Evolutionary conservation across 2,329 filamentous ascomycete species (phyloP).

Genomic region (Exophiala alcalophila): DNA sequence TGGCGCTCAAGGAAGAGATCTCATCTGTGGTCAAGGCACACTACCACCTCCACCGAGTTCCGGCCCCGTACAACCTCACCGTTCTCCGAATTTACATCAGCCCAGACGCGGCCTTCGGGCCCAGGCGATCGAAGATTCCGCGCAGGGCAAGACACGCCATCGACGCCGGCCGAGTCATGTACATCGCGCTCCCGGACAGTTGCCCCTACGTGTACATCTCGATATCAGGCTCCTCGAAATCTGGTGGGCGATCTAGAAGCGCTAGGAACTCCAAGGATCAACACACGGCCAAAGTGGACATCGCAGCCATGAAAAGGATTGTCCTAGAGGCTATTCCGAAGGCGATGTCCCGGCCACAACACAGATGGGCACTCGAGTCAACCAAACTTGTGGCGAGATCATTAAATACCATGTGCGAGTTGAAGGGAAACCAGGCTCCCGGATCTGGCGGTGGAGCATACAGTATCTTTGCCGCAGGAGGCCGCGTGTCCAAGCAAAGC

Average conservation of each 20-base stretch:
- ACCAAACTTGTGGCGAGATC: slow-evolving; percentile 70
- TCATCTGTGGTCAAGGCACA: slow-evolving; percentile 79
- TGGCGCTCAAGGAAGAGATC: slow-evolving; percentile 70
- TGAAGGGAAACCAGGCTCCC: slow-evolving; percentile 65
- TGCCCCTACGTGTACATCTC: slow-evolving; percentile 71
- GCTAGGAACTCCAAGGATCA: slow-evolving; percentile 8
- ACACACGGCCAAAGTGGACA: slow-evolving; percentile 22
- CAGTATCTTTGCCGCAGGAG: slow-evolving; percentile 60
- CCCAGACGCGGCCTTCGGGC: slow-evolving; percentile 71
- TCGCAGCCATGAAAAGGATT: slow-evolving; percentile 44
- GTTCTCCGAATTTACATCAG: slow-evolving; percentile 76
- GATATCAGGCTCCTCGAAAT: slow-evolving; percentile 42
- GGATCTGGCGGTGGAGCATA: slow-evolving; percentile 75
- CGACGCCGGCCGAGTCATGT: slow-evolving; percentile 70
- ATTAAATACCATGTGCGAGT: slow-evolving; percentile 65
- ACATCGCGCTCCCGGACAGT: slow-evolving; percentile 77
- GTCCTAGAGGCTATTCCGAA: slow-evolving; percentile 78
- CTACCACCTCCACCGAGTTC: slow-evolving; percentile 68
- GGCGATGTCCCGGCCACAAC: slow-evolving; percentile 71
- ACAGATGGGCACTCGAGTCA: slow-evolving; percentile 66
- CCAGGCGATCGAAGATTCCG: slow-evolving; percentile 33
- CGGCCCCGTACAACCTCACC: slow-evolving; percentile 57
- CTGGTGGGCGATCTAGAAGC: slow-evolving; percentile 30
- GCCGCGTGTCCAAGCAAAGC: not conserved
- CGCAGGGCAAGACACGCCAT: slow-evolving; percentile 39